Percentiles rank a stretch among this genome's conserved stretches.
These are phyloP conservation scores for Pythium coloratum DNA, from an alignment of 352 stramenopile genomes.

Conservation along the genomic window DNA sequence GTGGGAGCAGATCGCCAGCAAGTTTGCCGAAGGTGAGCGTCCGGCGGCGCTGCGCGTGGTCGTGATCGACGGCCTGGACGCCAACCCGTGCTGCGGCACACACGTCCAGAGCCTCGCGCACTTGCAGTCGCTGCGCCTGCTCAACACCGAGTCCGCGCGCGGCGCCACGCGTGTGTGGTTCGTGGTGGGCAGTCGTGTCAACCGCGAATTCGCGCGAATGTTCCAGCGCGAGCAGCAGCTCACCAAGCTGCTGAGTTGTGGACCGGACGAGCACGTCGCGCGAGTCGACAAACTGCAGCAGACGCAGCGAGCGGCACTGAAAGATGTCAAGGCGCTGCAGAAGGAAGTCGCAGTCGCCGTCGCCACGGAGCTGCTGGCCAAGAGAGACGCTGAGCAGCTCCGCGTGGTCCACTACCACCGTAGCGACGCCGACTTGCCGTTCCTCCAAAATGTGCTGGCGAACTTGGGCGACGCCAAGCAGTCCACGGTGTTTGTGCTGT, in stretches of 20 bases:
- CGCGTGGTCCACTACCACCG: conserved; percentile 58
- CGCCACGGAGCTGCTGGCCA: conserved; percentile 42
- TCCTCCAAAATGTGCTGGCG: conserved; percentile 60
- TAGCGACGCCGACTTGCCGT: conserved; percentile 59
- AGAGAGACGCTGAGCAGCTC: conserved; percentile 17
- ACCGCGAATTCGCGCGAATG: conserved; percentile 77
- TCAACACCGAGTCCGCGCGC: conserved; percentile 71
- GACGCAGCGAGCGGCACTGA: conserved; percentile 53
- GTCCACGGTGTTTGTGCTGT: conserved; percentile 43
- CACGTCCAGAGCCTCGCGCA: conserved; percentile 77
- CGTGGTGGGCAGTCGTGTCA: conserved; percentile 77
- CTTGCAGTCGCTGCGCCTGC: conserved; percentile 71
- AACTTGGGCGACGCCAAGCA: conserved; percentile 47
- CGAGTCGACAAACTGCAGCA: conserved; percentile 68
- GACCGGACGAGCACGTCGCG: conserved; percentile 58
- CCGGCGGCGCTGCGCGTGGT: conserved; percentile 79
- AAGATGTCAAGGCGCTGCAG: conserved; percentile 72
- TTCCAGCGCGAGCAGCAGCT: conserved; percentile 59
- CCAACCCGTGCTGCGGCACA: conserved; percentile 88
- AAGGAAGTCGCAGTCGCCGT: conserved; percentile 64
- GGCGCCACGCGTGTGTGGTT: conserved; percentile 80
- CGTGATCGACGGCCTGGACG: conserved; percentile 79
- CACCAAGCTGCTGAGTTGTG: conserved; percentile 74
- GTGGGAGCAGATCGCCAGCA: conserved; percentile 56
- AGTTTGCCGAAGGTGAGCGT: conserved; percentile 55